Evolutionary conservation across 2,329 filamentous ascomycete species (phyloP), one percentile per base, ranked within the genome.

Genomic region (Nothophoma quercina): DNA sequence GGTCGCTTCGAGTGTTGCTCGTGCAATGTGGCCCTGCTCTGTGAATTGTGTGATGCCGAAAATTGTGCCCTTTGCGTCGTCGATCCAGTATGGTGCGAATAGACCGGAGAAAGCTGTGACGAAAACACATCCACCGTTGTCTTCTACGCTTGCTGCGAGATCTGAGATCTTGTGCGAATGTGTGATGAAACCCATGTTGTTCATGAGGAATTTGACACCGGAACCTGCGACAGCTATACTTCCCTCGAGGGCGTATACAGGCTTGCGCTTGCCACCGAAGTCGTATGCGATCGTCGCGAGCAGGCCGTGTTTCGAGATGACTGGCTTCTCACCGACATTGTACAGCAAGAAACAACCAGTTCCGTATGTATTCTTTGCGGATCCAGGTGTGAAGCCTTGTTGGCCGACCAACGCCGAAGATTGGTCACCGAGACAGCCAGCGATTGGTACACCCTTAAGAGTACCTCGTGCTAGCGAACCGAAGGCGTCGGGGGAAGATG

Each of bases 1-100:
- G 29, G 90, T 93, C 4, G 92, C 91, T 76, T 96, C 92, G 45
- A 96, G 85, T 0, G 92, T 96, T 28, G 92, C 92, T 55, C 92
- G 88, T 35, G 91, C 91, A 64, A 96, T 91, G 72, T 96, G 92
- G 13, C 90, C 90, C 64, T 87, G 87, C 69, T 91, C 83, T 0
- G 92, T 96, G 77, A 92, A 88, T 64, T 93, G 88, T 0, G 91
- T 95, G 59, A 96, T 88, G 39, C 91, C 91, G 65, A 93, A 93
- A 34, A 74, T 85, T 5, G 92, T 96, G 53, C 92, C 92, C 72
- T 92, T 89, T 16, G 91, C 91, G 75, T 96, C 90, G 70, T 96
- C 91, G 56, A 96, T 93, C 92, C 92, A 96, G 75, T 96, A 96
- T 0, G 92, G 92, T 1, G 92, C 92, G 71, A 96, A 96, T 2